Conservation (phyloP, 148 eudicot genomes). For the Chenopodium quinoa region DNA sequence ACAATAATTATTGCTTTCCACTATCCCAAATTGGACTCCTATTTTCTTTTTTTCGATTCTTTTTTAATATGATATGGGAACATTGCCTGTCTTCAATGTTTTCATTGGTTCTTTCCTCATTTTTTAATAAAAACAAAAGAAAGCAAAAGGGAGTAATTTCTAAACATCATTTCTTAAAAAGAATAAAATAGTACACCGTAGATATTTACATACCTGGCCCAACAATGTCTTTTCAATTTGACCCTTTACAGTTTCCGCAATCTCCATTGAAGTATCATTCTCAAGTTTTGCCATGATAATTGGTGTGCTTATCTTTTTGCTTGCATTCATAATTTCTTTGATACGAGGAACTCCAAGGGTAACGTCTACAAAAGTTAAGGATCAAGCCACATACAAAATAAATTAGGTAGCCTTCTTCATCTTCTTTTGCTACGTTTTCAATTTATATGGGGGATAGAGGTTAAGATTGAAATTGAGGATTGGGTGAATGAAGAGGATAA, state of each 20-base stretch:
- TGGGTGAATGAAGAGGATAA: background rate
- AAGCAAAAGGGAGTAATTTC: no score
- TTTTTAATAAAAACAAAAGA: no score
- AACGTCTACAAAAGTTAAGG: constrained; percentile 79
- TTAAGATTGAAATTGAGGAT: background rate
- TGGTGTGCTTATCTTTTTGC: constrained; percentile 91
- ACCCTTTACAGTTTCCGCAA: constrained; percentile 59
- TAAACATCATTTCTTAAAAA: no score
- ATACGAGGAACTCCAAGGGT: constrained; percentile 99
- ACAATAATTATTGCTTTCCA: no score
- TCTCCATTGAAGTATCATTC: constrained; percentile 32
- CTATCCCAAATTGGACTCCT: no score
- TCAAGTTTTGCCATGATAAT: constrained; percentile 68
- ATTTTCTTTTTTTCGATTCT: no score
- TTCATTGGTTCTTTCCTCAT: no score
- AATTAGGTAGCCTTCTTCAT: background rate
- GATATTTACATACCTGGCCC: constrained; percentile 59
- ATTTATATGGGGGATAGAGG: no score
- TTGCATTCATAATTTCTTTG: constrained; percentile 82
- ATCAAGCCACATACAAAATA: constrained; percentile 8
- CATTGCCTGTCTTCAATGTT: no score
- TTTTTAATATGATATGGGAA: no score
- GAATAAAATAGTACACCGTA: no score
- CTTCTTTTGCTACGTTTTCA: no score
- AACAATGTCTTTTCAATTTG: constrained; percentile 80